These are phyloP conservation scores for Fomitopsis schrenkii DNA, from an alignment of 1,284 basidiomycete species.

Conservation along the genomic window DNA sequence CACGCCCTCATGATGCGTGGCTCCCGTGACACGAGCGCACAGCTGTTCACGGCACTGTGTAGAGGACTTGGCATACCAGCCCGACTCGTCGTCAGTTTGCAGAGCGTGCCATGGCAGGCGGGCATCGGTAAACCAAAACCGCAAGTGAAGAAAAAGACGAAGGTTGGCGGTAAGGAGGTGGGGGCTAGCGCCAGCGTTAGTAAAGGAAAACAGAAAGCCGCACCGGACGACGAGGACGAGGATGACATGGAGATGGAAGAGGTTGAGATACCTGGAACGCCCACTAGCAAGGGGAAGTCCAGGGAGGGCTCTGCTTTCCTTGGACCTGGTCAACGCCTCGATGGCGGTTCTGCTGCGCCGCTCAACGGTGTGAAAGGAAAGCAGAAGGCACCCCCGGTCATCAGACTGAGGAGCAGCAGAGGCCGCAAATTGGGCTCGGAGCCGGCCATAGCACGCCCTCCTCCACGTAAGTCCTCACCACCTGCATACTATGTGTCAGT, in stretches of 20 bases:
- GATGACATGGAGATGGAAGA: conserved; percentile 39
- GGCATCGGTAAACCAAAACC: conserved; percentile 50
- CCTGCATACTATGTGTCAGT: too few relatives aligned
- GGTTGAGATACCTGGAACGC: conserved; percentile 25
- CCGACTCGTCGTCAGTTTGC: conserved; percentile 85
- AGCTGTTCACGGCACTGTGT: conserved; percentile 90
- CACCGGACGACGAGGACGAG: conserved; percentile 29
- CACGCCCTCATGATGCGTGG: conserved; percentile 80
- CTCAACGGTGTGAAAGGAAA: conserved; percentile 44
- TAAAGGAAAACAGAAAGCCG: conserved; percentile 25
- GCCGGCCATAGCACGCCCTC: conserved; percentile 8
- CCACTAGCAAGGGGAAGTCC: conserved; percentile 21
- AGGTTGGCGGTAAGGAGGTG: conserved; percentile 29
- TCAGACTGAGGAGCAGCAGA: conserved; percentile 53
- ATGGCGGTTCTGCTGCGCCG: conserved; percentile 32
- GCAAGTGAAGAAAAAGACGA: conserved; percentile 37
- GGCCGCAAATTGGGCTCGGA: conserved; percentile 34
- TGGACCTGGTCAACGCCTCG: conserved; percentile 37
- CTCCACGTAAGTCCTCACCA: conserved; percentile 14
- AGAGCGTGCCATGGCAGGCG: conserved; percentile 85
- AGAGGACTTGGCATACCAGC: conserved; percentile 86
- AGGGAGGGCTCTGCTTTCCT: conserved; percentile 25
- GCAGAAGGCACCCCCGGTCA: conserved; percentile 45
- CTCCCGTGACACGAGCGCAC: conserved; percentile 84
- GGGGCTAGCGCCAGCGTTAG: conserved; percentile 6